Evolutionary conservation across 2,329 filamentous ascomycete species (phyloP).

Genomic region (Sporothrix brunneoviolacea): DNA sequence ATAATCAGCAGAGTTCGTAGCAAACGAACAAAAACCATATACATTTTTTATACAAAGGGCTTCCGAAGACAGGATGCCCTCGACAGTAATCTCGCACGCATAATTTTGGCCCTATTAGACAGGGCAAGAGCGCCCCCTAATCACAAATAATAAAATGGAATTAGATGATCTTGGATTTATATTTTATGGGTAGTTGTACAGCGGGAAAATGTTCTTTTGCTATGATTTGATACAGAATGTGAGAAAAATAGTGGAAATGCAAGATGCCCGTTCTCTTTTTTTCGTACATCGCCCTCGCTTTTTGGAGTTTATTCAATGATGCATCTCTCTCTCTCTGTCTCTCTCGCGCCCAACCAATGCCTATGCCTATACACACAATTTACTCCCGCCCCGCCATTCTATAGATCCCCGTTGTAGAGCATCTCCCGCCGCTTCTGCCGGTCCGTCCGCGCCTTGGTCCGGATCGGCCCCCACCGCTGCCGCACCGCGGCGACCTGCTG

Average conservation of each 20-base stretch:
- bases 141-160: too few species aligned
- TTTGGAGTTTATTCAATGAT: too few species aligned
- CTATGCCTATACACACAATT: not conserved
- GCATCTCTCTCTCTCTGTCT: too few species aligned
- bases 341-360: not conserved
- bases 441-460: slow-evolving; percentile 49
- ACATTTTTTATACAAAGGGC: too few species aligned
- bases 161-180: too few species aligned
- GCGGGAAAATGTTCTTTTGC: not conserved
- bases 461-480: slow-evolving; percentile 52
- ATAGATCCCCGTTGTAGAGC: slow-evolving; percentile 41
- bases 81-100: too few species aligned
- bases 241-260: not conserved
- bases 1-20: too few species aligned
- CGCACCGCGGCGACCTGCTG: slow-evolving; percentile 41
- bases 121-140: too few species aligned
- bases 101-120: too few species aligned
- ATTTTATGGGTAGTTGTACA: not conserved
- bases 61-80: too few species aligned
- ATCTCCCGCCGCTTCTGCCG: slow-evolving; percentile 46
- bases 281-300: too few species aligned
- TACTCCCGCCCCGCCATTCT: not conserved
- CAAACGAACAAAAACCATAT: too few species aligned
- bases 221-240: not conserved
- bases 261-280: not conserved